Base-by-base conservation (phyloP, 2,329 filamentous ascomycete genomes). In the Pezicula neosporulosa region DNA sequence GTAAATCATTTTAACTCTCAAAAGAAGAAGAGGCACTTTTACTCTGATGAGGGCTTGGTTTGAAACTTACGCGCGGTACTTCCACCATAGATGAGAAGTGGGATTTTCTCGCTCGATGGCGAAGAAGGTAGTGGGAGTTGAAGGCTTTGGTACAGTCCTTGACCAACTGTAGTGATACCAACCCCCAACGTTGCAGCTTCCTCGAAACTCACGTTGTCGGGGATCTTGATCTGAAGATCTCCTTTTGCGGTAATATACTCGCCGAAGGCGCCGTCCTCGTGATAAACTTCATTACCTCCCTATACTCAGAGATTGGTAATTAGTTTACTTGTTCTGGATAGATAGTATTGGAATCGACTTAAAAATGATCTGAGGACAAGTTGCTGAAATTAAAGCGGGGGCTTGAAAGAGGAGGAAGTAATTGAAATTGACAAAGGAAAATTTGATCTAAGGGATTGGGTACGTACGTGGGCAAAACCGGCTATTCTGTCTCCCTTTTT, bases 71-170 rank as follows among this genome's bases (percentile, higher is more conserved):
- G 24, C 16, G 76, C 76, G 2, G 75, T 77, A 37, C 72, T 75
- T 8, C 71, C 77, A 43, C 76, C 77, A 54, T 79, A 79, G 49
- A 80, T 73, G 12, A 80, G 60, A 16, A 80, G 58, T 0, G 72
- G 66, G 39, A 69, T 60, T 37, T 69, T 61, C 9, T 70, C 65
- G n/a, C 66, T 64, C 28, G 63, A 49, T 6, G 73, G 68, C 8
- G 61, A 50, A 18, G 59, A 67, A 1, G 82, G 82, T 3, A 81
- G 64, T 0, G 74, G 70, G 0, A 80, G 68, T 47, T 65, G 49
- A 1, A 80, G 66, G 5, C 62, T 60, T 52, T 76, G 71, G 63
- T 77, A 80, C 5, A 80, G 66, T 0, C 69, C 72, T 64, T 78
- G 76, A 30, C 68, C 74, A 16, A 77, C 71, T 0, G 76, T 78